A percentile compares a stretch with the other conserved stretches of the same genome.
phyloP scores from a whole-genome alignment of 2,329 filamentous ascomycete genomes.

The Pseudocercospora vitis region DNA sequence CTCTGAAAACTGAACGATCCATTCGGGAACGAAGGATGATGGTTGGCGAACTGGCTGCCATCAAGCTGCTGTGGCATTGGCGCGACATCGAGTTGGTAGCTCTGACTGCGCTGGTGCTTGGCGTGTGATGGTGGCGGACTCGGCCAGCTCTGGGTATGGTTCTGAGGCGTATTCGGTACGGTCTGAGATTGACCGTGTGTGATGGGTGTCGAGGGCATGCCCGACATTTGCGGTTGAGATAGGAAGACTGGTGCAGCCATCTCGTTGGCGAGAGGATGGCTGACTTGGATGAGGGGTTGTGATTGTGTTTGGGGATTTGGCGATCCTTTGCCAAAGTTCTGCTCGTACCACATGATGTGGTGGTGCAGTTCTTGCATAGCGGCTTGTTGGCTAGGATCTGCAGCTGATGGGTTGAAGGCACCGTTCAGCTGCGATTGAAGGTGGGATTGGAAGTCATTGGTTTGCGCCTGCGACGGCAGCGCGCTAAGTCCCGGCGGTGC shows the following conservation, averaged over 20 bases:
- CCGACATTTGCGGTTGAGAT: slow-evolving; percentile 30
- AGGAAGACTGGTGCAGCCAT: slow-evolving; percentile 27
- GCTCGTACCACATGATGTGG: slow-evolving; percentile 35
- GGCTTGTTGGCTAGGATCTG: slow-evolving; percentile 25
- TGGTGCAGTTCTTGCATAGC: slow-evolving; percentile 34
- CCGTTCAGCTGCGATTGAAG: slow-evolving; percentile 55
- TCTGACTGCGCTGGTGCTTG: slow-evolving; percentile 38
- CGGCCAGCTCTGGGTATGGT: slow-evolving; percentile 39
- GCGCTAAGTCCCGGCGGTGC: slow-evolving; percentile 65
- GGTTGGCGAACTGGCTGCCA: slow-evolving; percentile 13
- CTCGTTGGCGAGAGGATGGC: slow-evolving; percentile 22
- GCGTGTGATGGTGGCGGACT: slow-evolving; percentile 34
- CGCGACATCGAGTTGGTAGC: slow-evolving; percentile 53
- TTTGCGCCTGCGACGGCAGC: slow-evolving; percentile 23
- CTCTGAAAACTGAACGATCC: slow-evolving; percentile 37
- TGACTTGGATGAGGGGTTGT: slow-evolving; percentile 27
- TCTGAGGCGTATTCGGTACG: slow-evolving; percentile 52
- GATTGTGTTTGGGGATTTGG: slow-evolving; percentile 21
- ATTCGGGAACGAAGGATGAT: slow-evolving; percentile 36
- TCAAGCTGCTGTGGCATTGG: slow-evolving; percentile 51
- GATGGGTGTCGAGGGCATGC: slow-evolving; percentile 32
- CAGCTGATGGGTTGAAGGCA: slow-evolving; percentile 31
- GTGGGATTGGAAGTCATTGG: slow-evolving; percentile 42
- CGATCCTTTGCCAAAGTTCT: slow-evolving; percentile 28
- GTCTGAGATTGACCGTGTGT: slow-evolving; percentile 45